phyloP scores from a whole-genome alignment of 129 eudicot genomes.

The carrot (Daucus carota) region DH1_v3.0 NC_030382.2:27552001-27552500 shows the following conservation, averaged over 20 bases:
- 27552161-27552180: conserved; percentile 43
- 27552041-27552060: too few species aligned
- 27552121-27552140: conserved; percentile 68
- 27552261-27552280: too few species aligned
- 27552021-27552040: too few species aligned
- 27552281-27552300: conserved; percentile 82
- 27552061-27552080: too few species aligned
- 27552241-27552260: conserved; percentile 18
- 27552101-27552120: too few species aligned
- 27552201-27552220: conserved; percentile 23
- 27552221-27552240: conserved; percentile 34
- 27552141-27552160: conserved; percentile 52
- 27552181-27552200: conserved; percentile 30
- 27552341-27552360: conserved; percentile 84
- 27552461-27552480: conserved; percentile 27
- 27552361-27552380: conserved; percentile 70
- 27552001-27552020: too few species aligned
- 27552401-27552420: conserved; percentile 43
- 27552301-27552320: conserved; percentile 41
- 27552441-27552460: conserved; percentile 54
- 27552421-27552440: conserved; percentile 40
- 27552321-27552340: conserved; percentile 47
- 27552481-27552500: conserved; percentile 41
- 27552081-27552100: too few species aligned
- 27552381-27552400: conserved; percentile 50